Evolutionary conservation across 2,329 filamentous ascomycete genomes (phyloP).

Genomic region (Alternaria viburni): DNA sequence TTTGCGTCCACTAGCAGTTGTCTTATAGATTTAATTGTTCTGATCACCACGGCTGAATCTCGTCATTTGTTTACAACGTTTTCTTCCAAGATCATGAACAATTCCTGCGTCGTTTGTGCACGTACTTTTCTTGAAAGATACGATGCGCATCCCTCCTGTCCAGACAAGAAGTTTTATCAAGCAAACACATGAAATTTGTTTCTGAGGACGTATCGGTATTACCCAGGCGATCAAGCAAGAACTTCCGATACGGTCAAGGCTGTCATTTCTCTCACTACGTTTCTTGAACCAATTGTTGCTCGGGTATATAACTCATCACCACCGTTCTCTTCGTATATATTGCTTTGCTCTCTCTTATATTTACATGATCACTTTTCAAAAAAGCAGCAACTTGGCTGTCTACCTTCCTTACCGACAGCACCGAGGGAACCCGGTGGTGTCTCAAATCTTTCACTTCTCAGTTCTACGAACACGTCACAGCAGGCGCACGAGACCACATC

Average conservation of each 20-base stretch:
- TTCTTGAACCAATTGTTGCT: neutral
- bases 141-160: neutral
- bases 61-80: neutral
- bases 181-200: neutral
- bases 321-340: neutral
- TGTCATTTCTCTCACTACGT: neutral
- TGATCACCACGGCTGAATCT: neutral
- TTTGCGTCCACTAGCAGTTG: neutral
- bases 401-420: neutral
- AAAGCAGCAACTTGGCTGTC: neutral
- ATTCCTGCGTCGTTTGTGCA: neutral
- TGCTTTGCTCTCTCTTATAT: neutral
- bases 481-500: neutral
- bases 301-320: neutral
- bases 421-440: neutral
- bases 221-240: neutral
- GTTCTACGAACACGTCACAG: neutral
- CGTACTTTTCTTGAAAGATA: neutral
- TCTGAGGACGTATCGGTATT: neutral
- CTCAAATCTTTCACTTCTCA: slow-evolving; percentile 6
- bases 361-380: neutral
- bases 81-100: neutral
- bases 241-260: neutral
- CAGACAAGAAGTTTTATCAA: neutral
- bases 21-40: neutral